These are phyloP conservation scores for Pyrrhoderma lamaoense DNA, from an alignment of 1,284 basidiomycete genomes.

Conservation along the genomic window DNA sequence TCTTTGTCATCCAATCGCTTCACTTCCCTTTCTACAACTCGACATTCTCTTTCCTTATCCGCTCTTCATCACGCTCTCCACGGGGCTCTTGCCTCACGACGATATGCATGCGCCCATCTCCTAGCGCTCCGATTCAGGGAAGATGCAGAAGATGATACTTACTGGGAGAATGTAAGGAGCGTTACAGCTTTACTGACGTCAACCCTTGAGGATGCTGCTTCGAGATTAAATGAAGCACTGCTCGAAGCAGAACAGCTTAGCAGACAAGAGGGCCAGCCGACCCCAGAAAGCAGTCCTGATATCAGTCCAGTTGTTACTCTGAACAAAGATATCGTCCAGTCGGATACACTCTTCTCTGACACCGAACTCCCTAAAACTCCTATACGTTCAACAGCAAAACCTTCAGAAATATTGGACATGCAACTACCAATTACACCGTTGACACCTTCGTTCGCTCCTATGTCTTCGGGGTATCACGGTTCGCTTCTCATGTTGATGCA, in stretches of 20 bases:
- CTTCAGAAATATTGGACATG: conserved; percentile 3
- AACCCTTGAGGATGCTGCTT: conserved; percentile 55
- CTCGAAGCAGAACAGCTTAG: conserved; percentile 46
- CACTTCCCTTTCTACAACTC: conserved; percentile 49
- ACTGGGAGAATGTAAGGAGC: conserved; percentile 75
- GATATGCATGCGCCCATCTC: conserved; percentile 69
- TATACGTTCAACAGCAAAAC: conserved; percentile 14
- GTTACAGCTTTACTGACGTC: conserved; percentile 61
- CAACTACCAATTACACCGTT: conserved; percentile 24
- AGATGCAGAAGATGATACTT: conserved; percentile 51
- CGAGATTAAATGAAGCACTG: conserved; percentile 52
- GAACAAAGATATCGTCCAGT: conserved; percentile 1
- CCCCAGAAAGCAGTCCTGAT: conserved; percentile 27
- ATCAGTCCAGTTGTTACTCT: neutral
- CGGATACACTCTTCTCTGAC: neutral
- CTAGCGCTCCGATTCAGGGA: conserved; percentile 64
- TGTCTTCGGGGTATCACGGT: conserved; percentile 58
- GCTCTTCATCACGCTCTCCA: conserved; percentile 54
- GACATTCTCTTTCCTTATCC: conserved; percentile 59
- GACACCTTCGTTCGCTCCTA: conserved; percentile 55
- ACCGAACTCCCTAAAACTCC: conserved; percentile 5
- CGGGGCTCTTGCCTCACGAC: conserved; percentile 56
- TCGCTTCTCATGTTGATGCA: conserved; percentile 62
- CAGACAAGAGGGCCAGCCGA: conserved; percentile 41
- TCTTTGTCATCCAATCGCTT: conserved; percentile 41